Evolutionary conservation across 768 basidiomycete species (phyloP).

Genomic region (Termitomyces sp.): DNA sequence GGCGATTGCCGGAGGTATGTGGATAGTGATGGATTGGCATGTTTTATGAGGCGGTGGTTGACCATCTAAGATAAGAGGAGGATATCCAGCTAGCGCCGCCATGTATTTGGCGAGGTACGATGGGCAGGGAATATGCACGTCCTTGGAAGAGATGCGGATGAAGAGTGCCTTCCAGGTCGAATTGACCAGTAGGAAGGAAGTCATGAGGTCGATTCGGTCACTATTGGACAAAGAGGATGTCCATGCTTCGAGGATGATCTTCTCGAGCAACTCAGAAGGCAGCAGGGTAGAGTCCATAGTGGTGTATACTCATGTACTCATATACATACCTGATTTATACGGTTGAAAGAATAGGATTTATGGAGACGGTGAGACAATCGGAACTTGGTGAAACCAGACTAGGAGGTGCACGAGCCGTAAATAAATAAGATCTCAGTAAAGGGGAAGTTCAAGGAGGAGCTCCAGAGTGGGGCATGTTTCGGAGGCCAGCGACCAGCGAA

Average conservation of each 20-base stretch:
- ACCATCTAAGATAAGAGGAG: background rate
- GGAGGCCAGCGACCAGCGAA: too few relatives aligned
- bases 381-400: conserved; percentile 2
- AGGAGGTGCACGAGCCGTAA: background rate
- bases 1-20: conserved; percentile 8
- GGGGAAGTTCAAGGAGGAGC: background rate
- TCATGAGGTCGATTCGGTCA: conserved; percentile 32
- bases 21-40: conserved; percentile 13
- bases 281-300: background rate
- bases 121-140: conserved; percentile 32
- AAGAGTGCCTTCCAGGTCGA: conserved; percentile 28
- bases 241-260: conserved; percentile 32
- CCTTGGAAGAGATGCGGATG: conserved; percentile 26
- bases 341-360: background rate
- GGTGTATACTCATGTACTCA: fast-evolving
- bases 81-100: conserved; percentile 10
- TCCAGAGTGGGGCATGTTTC: background rate
- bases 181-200: conserved; percentile 28
- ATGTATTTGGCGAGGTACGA: conserved; percentile 21
- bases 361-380: conserved; percentile 1
- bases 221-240: conserved; percentile 21
- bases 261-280: conserved; percentile 14
- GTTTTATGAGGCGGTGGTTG: conserved; percentile 4
- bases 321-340: background rate
- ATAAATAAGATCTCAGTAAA: background rate